Evolutionary conservation across 192 early-diverging fungal genomes (phyloP).

Genomic region (Backusella sp.): DNA sequence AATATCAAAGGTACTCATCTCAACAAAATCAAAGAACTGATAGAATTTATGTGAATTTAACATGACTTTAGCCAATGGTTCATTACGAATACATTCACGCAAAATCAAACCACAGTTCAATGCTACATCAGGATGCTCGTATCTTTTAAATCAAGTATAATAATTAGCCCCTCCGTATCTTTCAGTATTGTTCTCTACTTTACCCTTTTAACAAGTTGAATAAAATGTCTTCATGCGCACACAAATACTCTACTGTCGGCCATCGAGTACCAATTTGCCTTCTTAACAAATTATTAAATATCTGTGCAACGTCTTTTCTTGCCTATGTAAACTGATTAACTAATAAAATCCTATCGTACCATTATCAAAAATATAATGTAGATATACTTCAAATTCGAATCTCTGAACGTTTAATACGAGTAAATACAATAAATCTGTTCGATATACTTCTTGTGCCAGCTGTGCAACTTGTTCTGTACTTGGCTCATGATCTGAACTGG

Average conservation of each 20-base stretch:
- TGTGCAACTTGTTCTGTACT: constrained; percentile 89
- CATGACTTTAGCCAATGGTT: constrained; percentile 83
- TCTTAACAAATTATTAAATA: constrained; percentile 95
- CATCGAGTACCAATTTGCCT: constrained; percentile 92
- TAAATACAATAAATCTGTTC: constrained; percentile 86
- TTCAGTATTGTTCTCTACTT: not conserved
- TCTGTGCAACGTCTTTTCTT: constrained; percentile 96
- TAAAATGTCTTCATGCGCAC: constrained; percentile 81
- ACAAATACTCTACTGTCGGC: constrained; percentile 96
- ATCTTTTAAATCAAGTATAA: constrained; percentile 48
- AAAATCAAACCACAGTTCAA: constrained; percentile 98
- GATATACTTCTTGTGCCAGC: constrained; percentile 95
- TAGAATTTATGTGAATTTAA: constrained; percentile 88
- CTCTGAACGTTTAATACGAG: constrained; percentile 86
- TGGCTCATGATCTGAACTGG: constrained; percentile 70
- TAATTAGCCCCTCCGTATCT: not conserved
- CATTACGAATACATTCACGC: constrained; percentile 94
- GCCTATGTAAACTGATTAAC: constrained; percentile 46
- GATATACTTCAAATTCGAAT: constrained; percentile 86
- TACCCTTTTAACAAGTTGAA: constrained; percentile 81
- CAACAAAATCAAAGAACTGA: constrained; percentile 96
- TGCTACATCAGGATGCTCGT: constrained; percentile 95
- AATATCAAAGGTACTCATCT: constrained; percentile 97
- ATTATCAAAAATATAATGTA: not conserved
- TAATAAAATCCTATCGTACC: not conserved